phyloP scores from a whole-genome alignment of 805 yeast species.

The Cyberlindnera euphorbiae region DNA sequence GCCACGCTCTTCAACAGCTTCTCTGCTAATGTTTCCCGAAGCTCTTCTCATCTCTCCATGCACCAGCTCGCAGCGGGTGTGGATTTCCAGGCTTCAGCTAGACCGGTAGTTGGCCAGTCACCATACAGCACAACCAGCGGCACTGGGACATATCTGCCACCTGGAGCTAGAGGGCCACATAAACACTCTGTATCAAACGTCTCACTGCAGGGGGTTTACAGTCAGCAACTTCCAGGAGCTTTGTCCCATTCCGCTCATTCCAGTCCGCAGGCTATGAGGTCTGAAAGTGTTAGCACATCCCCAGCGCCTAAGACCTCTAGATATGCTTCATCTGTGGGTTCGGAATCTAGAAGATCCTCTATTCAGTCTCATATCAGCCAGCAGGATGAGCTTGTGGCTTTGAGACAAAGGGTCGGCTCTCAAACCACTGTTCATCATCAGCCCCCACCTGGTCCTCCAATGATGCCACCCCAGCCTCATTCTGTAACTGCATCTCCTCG shows the following conservation, averaged over 20 bases:
- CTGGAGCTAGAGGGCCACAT: too few species aligned
- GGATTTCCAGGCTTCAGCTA: slow-evolving; percentile 3
- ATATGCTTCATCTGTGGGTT: slow-evolving; percentile 12
- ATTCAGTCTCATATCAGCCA: slow-evolving; percentile 14
- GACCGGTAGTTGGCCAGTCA: slow-evolving; percentile 1
- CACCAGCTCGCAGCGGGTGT: slow-evolving; percentile 6
- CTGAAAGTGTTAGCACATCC: slow-evolving; percentile 6
- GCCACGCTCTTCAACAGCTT: slow-evolving; percentile 63
- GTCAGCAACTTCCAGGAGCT: too few species aligned
- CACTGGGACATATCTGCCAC: background rate
- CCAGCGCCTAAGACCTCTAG: slow-evolving; percentile 16
- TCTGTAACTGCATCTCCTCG: too few species aligned
- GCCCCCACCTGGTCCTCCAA: slow-evolving; percentile 1
- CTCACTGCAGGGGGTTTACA: too few species aligned
- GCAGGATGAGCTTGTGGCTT: slow-evolving; percentile 6
- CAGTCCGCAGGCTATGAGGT: slow-evolving; percentile 6
- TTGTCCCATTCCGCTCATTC: slow-evolving; percentile 1
- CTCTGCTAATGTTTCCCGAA: slow-evolving; percentile 65
- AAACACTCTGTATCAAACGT: too few species aligned
- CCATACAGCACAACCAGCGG: too few species aligned
- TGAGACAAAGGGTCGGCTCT: background rate
- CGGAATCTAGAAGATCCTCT: slow-evolving; percentile 23
- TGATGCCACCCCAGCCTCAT: too few species aligned
- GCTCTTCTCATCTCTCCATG: slow-evolving; percentile 28
- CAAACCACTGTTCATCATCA: background rate